These are phyloP conservation scores for Xylariaceae sp. DNA, from an alignment of 2,329 filamentous ascomycete genomes.

Conservation along the genomic window DNA sequence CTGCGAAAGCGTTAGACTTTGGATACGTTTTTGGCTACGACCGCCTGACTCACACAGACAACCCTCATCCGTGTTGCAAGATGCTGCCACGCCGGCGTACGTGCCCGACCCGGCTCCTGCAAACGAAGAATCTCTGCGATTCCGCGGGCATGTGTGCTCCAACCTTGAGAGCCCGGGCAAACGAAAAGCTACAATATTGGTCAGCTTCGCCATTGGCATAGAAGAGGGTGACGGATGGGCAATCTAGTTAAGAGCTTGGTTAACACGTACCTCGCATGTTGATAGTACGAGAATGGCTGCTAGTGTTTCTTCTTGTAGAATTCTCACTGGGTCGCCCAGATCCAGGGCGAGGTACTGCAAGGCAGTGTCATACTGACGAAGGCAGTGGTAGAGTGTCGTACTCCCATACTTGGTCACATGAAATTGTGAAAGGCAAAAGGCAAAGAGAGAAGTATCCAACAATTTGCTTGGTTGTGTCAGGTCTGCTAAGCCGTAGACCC, in stretches of 20 bases:
- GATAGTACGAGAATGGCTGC: slow-evolving; percentile 29
- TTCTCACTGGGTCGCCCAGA: slow-evolving; percentile 23
- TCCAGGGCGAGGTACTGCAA: slow-evolving; percentile 26
- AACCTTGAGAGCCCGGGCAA: slow-evolving; percentile 26
- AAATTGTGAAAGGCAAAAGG: slow-evolving; percentile 29
- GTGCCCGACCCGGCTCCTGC: slow-evolving; percentile 22
- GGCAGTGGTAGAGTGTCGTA: slow-evolving; percentile 28
- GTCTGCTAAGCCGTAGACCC: slow-evolving; percentile 25
- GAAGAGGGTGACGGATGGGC: no score
- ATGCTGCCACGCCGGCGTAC: slow-evolving; percentile 29
- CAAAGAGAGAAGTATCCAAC: slow-evolving; percentile 29
- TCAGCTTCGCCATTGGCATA: slow-evolving; percentile 10
- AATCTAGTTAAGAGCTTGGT: not conserved
- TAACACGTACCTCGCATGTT: slow-evolving; percentile 27
- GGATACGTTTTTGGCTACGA: not conserved
- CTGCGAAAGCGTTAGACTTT: slow-evolving; percentile 15
- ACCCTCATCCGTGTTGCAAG: slow-evolving; percentile 31
- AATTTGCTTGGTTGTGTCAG: slow-evolving; percentile 22
- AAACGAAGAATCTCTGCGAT: slow-evolving; percentile 29
- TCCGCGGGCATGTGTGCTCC: slow-evolving; percentile 27
- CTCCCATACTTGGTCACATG: slow-evolving; percentile 21
- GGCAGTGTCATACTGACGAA: slow-evolving; percentile 29
- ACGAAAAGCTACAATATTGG: slow-evolving; percentile 25
- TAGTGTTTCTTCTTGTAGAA: slow-evolving; percentile 28
- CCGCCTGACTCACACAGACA: slow-evolving; percentile 29